phyloP scores from a whole-genome alignment of 1,139 yeast genomes.

The Lodderomyces oxycetoniae region DNA sequence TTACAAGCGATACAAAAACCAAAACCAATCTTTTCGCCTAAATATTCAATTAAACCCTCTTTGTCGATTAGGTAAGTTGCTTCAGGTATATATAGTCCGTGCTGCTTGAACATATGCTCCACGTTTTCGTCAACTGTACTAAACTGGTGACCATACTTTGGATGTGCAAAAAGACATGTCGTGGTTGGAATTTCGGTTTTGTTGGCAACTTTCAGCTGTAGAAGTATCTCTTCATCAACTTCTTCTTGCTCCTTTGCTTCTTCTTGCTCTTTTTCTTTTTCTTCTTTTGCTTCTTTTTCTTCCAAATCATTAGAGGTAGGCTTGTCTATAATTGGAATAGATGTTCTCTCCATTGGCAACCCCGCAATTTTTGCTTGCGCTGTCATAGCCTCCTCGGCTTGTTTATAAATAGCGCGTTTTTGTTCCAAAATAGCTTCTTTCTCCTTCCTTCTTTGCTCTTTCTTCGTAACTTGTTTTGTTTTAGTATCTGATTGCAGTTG shows the following conservation, averaged over 20 bases:
- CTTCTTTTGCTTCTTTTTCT: not conserved
- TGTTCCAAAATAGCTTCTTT: conserved; percentile 61
- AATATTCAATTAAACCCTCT: conserved; percentile 65
- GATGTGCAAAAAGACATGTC: conserved; percentile 73
- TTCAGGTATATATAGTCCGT: conserved; percentile 88
- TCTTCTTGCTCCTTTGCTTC: conserved; percentile 31
- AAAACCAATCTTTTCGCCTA: conserved; percentile 78
- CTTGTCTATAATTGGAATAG: not conserved
- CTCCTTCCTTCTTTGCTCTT: conserved; percentile 59
- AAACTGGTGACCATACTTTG: conserved; percentile 37
- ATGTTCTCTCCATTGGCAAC: conserved; percentile 14
- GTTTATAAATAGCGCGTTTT: conserved; percentile 55
- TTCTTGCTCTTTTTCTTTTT: conserved; percentile 3
- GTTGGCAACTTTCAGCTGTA: conserved; percentile 53
- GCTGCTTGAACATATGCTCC: conserved; percentile 69
- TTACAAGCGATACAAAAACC: conserved; percentile 84
- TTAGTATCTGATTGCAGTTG: conserved; percentile 25
- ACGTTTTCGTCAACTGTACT: conserved; percentile 55
- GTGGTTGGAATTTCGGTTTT: conserved; percentile 68
- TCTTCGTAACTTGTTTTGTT: conserved; percentile 44
- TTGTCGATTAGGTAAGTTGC: conserved; percentile 60
- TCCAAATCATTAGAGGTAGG: not conserved
- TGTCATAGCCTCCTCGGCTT: conserved; percentile 55
- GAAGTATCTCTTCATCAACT: conserved; percentile 46
- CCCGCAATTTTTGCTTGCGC: conserved; percentile 11